Percentiles rank a stretch among this genome's conserved stretches.
phyloP scores from a whole-genome alignment of 1,139 yeast genomes.

The Candida dubliniensis region DNA sequence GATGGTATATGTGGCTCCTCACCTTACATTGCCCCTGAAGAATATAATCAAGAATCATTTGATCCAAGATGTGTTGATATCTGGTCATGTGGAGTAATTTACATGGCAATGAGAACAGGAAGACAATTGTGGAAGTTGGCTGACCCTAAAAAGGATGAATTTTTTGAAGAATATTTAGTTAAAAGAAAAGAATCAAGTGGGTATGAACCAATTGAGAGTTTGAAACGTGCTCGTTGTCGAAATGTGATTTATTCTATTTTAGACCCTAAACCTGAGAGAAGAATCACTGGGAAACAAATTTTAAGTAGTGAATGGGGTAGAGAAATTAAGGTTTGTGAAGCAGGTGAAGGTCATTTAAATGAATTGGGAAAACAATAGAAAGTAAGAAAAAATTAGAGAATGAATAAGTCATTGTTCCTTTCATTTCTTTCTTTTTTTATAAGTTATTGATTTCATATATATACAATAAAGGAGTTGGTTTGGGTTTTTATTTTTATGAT shows the following conservation, averaged over 20 bases:
- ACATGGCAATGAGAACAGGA: slow-evolving; percentile 98
- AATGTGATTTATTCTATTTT: slow-evolving; percentile 89
- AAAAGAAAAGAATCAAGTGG: slow-evolving; percentile 82
- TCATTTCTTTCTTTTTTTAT: no score
- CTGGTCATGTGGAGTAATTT: slow-evolving; percentile 96
- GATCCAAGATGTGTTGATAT: slow-evolving; percentile 92
- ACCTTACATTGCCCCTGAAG: slow-evolving; percentile 97
- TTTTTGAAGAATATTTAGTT: slow-evolving; percentile 67
- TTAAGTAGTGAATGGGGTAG: slow-evolving; percentile 94
- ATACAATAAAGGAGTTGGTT: no score
- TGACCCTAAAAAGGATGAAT: slow-evolving; percentile 70
- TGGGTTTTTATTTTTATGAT: no score
- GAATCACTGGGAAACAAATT: slow-evolving; percentile 86
- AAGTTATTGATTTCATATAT: no score
- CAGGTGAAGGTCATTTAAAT: slow-evolving; percentile 37
- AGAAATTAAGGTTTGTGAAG: slow-evolving; percentile 70
- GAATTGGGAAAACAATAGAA: neutral
- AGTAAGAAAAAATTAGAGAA: neutral
- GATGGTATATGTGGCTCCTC: slow-evolving; percentile 86
- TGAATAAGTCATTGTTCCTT: no score
- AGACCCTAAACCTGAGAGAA: slow-evolving; percentile 84
- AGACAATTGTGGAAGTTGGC: slow-evolving; percentile 92
- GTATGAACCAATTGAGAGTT: slow-evolving; percentile 82
- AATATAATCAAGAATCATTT: slow-evolving; percentile 69
- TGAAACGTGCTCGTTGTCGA: slow-evolving; percentile 82